Evolutionary conservation across 1,284 basidiomycete genomes (phyloP).

Genomic region (Rhodotorula glutinis): DNA sequence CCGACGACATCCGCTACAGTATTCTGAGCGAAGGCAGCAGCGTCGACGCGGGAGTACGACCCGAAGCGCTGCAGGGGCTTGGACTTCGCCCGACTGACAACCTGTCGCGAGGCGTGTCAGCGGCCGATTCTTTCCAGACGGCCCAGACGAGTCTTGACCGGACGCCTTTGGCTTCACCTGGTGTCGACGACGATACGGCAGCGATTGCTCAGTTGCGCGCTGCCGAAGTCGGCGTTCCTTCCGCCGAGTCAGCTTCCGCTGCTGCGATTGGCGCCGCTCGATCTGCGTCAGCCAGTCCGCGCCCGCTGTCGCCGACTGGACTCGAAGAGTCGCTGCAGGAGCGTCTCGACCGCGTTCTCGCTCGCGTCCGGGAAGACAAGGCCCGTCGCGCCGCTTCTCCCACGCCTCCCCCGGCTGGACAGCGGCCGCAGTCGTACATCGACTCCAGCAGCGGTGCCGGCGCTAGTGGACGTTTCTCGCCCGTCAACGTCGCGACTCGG

Average conservation of each 20-base stretch:
- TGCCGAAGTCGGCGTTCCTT: slow-evolving; percentile 14
- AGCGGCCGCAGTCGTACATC: slow-evolving; percentile 19
- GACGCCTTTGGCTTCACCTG: background rate
- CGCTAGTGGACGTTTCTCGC: slow-evolving; percentile 36
- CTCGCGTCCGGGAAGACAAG: slow-evolving; percentile 54
- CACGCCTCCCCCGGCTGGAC: slow-evolving; percentile 10
- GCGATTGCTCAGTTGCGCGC: slow-evolving; percentile 22
- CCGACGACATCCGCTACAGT: slow-evolving; percentile 77
- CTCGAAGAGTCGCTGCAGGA: slow-evolving; percentile 60
- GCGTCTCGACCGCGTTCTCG: slow-evolving; percentile 72
- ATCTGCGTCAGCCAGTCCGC: background rate
- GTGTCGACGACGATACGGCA: slow-evolving; percentile 26
- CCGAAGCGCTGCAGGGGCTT: slow-evolving; percentile 47
- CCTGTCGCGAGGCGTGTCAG: slow-evolving; percentile 12
- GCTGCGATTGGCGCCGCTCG: no score
- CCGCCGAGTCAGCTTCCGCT: background rate
- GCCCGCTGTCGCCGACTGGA: slow-evolving; percentile 1
- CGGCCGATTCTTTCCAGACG: slow-evolving; percentile 43
- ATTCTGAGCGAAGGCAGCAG: slow-evolving; percentile 79
- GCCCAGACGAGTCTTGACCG: slow-evolving; percentile 9
- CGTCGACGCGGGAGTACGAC: slow-evolving; percentile 70
- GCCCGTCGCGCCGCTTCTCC: slow-evolving; percentile 11
- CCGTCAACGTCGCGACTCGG: slow-evolving; percentile 19
- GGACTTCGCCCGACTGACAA: slow-evolving; percentile 11
- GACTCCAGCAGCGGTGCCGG: slow-evolving; percentile 55